A percentile compares a stretch with the other conserved stretches of the same genome.
phyloP scores from a whole-genome alignment of 2,329 filamentous ascomycete genomes.

The Tricladium varicosporioides region DNA sequence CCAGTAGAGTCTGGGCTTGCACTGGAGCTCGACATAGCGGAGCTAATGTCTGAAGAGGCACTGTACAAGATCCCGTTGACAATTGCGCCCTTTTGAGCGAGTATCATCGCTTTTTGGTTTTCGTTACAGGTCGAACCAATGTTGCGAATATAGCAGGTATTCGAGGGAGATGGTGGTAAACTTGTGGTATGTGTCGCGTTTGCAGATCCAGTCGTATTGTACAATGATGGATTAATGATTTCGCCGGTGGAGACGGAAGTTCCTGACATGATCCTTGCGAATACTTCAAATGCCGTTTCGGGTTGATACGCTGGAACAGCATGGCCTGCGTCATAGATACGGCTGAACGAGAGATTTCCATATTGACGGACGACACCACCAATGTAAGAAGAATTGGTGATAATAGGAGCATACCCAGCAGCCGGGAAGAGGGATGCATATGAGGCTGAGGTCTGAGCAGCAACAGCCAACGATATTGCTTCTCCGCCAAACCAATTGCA shows the following conservation, averaged over 20 bases:
- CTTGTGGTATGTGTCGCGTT: constrained; percentile 57
- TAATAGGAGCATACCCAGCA: constrained; percentile 71
- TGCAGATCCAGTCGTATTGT: constrained; percentile 54
- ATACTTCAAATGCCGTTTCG: constrained; percentile 52
- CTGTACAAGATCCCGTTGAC: constrained; percentile 58
- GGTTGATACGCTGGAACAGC: constrained; percentile 58
- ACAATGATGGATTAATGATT: constrained; percentile 48
- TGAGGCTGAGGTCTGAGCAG: constrained; percentile 43
- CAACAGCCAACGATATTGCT: constrained; percentile 63
- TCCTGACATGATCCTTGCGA: constrained; percentile 56
- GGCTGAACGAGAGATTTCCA: constrained; percentile 69
- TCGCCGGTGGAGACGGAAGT: constrained; percentile 50
- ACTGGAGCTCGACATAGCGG: constrained; percentile 17
- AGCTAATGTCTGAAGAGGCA: constrained; percentile 41
- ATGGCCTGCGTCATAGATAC: constrained; percentile 66
- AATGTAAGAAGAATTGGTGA: constrained; percentile 65
- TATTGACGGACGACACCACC: constrained; percentile 74
- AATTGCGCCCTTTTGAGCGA: constrained; percentile 50
- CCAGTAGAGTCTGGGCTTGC: constrained; percentile 13
- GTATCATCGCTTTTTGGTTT: constrained; percentile 47
- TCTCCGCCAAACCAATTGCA: constrained; percentile 76
- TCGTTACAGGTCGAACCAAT: constrained; percentile 52
- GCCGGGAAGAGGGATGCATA: constrained; percentile 56
- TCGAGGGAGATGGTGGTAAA: constrained; percentile 44
- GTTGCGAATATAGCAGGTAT: constrained; percentile 62